Evolutionary conservation across 768 basidiomycete genomes (phyloP), one percentile per base, ranked within the genome.

Genomic region (Tremella yokohamensis): DNA sequence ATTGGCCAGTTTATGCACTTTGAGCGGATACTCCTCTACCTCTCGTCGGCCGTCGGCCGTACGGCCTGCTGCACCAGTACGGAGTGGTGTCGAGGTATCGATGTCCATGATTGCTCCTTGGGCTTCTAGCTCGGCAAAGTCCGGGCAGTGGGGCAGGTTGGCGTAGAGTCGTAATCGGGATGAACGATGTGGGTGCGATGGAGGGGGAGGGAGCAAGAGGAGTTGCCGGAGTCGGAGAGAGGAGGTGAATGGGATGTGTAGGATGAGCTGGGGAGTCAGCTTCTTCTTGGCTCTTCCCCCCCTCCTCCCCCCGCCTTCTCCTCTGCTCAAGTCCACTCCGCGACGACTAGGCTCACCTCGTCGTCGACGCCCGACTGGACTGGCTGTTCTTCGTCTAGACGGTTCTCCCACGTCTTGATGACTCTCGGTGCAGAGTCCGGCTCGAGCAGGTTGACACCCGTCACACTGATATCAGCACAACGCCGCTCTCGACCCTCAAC

Each of bases 331-430:
- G 4, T 34, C 29, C 29, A 4, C 29, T 34, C 29, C 29, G 6
- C 15, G 24, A 15, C 26, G 29, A 25, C 40, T 9, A 15, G 22
- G 60, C 72, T 56, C 49, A 74, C 75, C 51, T 76, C 73, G 45
- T 76, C 75, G 45, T 76, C 75, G 6, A 76, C 75, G 24, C 75
- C 75, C 20, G 66, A 68, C 44, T 73, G 65, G 16, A 74, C 69
- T 47, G 48, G 61, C 1, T 59, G 24, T 22, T 68, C 67, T 49
- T 72, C 73, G 18, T 63, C 59, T 40, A 74, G 56, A 42, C 75
- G 38, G 1, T 76, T 64, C 49, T 76, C 75, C 75, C 75, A 76
- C 1, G 73, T 69, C 63, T 76, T 76, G 61, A 76, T 68, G 38
- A 73, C 70, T 38, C 58, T 65, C 4, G 68, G 57, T 15, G 73